A percentile compares a stretch with the other conserved stretches of the same genome.
These are phyloP conservation scores for Beauveria rudraprayagi DNA, from an alignment of 2,329 filamentous ascomycete genomes.

Conservation along the genomic window DNA sequence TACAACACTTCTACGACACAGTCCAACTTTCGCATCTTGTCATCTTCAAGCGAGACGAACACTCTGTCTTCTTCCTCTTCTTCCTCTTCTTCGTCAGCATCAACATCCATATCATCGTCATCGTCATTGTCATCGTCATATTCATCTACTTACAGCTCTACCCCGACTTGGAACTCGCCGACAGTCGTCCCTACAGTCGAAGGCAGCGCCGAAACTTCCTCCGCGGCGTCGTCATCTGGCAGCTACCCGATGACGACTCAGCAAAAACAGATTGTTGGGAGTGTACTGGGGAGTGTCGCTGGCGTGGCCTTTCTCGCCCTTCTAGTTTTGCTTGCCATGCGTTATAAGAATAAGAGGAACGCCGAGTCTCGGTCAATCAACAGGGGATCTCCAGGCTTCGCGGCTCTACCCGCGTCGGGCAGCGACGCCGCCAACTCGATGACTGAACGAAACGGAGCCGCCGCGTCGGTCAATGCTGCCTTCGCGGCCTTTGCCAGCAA, in stretches of 20 bases:
- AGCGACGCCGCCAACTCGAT: constrained; percentile 26
- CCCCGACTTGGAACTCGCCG: constrained; percentile 11
- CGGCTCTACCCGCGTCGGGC: constrained; percentile 16
- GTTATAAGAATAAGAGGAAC: constrained; percentile 45
- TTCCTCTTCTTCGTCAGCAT: not conserved
- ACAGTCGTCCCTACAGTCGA: constrained; percentile 17
- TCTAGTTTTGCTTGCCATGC: constrained; percentile 44
- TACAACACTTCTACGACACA: not conserved
- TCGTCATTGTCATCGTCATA: not conserved
- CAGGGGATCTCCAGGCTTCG: constrained; percentile 20
- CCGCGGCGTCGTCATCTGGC: constrained; percentile 11
- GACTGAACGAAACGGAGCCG: constrained; percentile 33
- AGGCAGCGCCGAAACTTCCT: constrained; percentile 15
- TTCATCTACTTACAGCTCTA: constrained; percentile 1
- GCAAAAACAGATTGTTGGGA: constrained; percentile 41
- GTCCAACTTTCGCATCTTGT: not conserved
- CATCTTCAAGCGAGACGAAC: not conserved
- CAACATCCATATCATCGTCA: not conserved
- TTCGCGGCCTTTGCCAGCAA: constrained; percentile 39
- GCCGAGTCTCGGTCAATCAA: constrained; percentile 15
- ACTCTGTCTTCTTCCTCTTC: not conserved
- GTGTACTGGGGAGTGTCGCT: constrained; percentile 50
- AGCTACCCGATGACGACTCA: constrained; percentile 21
- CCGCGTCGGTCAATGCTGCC: constrained; percentile 37
- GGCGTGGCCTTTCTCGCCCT: constrained; percentile 50